Evolutionary conservation across 2,329 filamentous ascomycete species (phyloP).

Genomic region (Fusarium metavorans): DNA sequence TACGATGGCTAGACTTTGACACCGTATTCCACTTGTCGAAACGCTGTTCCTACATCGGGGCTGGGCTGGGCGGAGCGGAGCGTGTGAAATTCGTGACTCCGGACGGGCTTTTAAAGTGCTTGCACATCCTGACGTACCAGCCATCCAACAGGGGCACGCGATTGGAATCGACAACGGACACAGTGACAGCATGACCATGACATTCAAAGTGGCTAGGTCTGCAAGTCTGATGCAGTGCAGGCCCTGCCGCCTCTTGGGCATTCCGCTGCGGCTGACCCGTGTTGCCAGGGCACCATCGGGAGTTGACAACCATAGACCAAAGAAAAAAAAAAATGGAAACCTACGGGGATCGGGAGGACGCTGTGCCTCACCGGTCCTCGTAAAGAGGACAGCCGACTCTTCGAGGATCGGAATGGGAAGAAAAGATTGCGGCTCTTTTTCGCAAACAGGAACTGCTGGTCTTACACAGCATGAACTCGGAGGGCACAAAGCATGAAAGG

Average conservation of each 20-base stretch:
- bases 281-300: conserved; percentile 27
- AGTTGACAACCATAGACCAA: conserved; percentile 6
- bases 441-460: conserved; percentile 4
- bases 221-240: conserved; percentile 37
- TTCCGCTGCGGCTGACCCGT: conserved; percentile 16
- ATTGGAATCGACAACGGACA: conserved; percentile 23
- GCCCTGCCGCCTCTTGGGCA: conserved; percentile 22
- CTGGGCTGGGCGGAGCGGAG: conserved; percentile 11
- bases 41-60: conserved; percentile 10
- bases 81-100: conserved; percentile 18
- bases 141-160: conserved; percentile 9
- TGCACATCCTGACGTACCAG: conserved; percentile 37
- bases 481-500: conserved; percentile 16
- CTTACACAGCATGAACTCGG: conserved; percentile 3
- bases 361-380: conserved; percentile 1
- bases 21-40: conserved; percentile 15
- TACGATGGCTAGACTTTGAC: conserved; percentile 7
- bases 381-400: conserved; percentile 2
- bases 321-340: conserved; percentile 22
- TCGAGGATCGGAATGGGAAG: neutral
- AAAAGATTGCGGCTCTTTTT: conserved; percentile 29
- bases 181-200: conserved; percentile 24
- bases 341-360: neutral
- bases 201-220: conserved; percentile 17
- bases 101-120: conserved; percentile 37